Evolutionary conservation across 2,329 filamentous ascomycete genomes (phyloP).

Genomic region (Paecilomyces dactylethromorphus): DNA sequence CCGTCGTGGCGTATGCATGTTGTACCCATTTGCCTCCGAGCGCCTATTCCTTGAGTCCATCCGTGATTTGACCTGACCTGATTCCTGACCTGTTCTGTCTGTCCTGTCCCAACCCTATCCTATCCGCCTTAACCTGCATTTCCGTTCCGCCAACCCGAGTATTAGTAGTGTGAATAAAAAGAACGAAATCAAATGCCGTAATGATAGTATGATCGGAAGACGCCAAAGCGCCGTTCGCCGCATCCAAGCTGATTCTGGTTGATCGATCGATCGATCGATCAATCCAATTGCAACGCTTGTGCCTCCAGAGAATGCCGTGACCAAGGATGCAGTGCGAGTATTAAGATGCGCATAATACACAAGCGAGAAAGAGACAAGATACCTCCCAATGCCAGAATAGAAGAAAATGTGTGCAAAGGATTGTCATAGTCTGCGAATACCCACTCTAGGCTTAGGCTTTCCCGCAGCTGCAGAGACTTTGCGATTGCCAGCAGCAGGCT

Average conservation of each 20-base stretch:
- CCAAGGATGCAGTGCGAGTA: neutral
- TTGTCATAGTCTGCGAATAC: conserved; percentile 26
- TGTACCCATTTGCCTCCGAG: neutral
- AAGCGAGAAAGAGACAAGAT: neutral
- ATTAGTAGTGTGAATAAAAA: neutral
- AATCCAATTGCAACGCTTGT: too few species aligned
- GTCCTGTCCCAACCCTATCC: neutral
- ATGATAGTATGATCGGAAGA: neutral
- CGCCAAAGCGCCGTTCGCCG: neutral
- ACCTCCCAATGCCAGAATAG: neutral
- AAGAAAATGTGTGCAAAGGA: neutral
- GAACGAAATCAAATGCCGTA: neutral
- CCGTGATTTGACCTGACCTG: too few species aligned
- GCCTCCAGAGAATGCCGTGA: too few species aligned
- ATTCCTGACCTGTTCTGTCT: too few species aligned
- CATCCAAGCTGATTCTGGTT: too few species aligned
- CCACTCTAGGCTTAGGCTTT: conserved; percentile 28
- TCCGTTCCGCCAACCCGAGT: neutral
- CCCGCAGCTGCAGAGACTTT: conserved; percentile 15
- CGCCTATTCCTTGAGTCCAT: too few species aligned
- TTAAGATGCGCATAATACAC: neutral
- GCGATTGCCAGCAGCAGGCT: conserved; percentile 10
- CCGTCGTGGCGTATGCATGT: neutral
- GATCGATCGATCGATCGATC: too few species aligned
- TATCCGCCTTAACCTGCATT: neutral